Evolutionary conservation across 2,329 filamentous ascomycete species (phyloP).

Genomic region (Fusarium phyllophilum): DNA sequence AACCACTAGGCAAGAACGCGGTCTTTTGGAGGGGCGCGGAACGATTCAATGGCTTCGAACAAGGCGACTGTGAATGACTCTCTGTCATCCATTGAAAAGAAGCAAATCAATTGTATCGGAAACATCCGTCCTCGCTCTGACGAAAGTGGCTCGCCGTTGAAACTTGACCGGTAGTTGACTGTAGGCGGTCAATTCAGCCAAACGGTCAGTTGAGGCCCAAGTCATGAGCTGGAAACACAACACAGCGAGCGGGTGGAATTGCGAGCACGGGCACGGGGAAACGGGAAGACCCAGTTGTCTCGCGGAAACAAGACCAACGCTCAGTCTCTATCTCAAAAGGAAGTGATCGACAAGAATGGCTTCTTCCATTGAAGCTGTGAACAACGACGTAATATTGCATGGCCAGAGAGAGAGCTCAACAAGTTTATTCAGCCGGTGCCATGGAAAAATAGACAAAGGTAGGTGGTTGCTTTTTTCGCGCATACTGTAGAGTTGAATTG

Average conservation of each 20-base stretch:
- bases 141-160: slow-evolving; percentile 8
- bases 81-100: neutral
- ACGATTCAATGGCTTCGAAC: slow-evolving; percentile 6
- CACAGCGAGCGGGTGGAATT: slow-evolving; percentile 8
- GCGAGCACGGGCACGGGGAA: slow-evolving; percentile 26
- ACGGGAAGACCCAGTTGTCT: slow-evolving; percentile 30
- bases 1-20: slow-evolving; percentile 1
- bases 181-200: slow-evolving; percentile 29
- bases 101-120: slow-evolving; percentile 1
- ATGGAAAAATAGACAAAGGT: slow-evolving; percentile 8
- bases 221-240: slow-evolving; percentile 8
- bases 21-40: neutral
- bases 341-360: slow-evolving; percentile 36
- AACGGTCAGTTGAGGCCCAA: slow-evolving; percentile 29
- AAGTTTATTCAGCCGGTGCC: slow-evolving; percentile 12
- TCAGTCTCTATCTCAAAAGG: slow-evolving; percentile 20
- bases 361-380: slow-evolving; percentile 9
- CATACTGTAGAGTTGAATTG: slow-evolving; percentile 2
- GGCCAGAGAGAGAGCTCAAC: slow-evolving; percentile 8
- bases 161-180: slow-evolving; percentile 5
- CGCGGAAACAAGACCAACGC: slow-evolving; percentile 23
- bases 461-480: slow-evolving; percentile 7
- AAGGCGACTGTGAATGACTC: slow-evolving; percentile 14
- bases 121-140: slow-evolving; percentile 25
- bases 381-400: slow-evolving; percentile 41